phyloP scores from a whole-genome alignment of 2,329 filamentous ascomycete genomes.

The Periconia digitata region DNA sequence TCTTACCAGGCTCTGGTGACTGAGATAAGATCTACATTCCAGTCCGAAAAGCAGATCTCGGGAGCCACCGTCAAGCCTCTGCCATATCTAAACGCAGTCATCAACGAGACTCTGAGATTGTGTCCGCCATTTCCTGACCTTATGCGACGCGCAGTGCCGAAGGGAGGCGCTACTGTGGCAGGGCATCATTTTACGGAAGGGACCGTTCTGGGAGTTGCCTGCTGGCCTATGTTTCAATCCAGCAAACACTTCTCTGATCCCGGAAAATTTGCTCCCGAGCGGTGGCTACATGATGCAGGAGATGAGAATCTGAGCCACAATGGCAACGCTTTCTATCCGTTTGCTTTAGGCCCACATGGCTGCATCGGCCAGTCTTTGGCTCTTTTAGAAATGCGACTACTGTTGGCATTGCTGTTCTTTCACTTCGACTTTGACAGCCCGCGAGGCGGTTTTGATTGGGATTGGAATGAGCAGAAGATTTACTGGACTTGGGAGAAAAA shows the following conservation, averaged over 20 bases:
- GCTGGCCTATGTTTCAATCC: conserved; percentile 7
- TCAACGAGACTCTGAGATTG: conserved; percentile 15
- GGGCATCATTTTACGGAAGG: conserved; percentile 6
- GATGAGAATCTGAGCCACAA: neutral
- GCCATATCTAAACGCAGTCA: conserved; percentile 16
- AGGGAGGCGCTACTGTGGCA: conserved; percentile 9
- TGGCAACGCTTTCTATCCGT: neutral
- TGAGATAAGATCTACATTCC: conserved; percentile 10
- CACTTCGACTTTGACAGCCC: conserved; percentile 7
- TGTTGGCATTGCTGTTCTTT: conserved; percentile 12
- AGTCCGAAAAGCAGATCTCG: neutral
- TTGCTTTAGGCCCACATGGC: neutral
- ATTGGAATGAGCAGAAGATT: conserved; percentile 13
- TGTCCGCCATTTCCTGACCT: conserved; percentile 7
- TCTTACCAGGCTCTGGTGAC: neutral
- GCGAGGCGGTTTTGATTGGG: neutral
- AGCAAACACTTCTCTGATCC: conserved; percentile 1
- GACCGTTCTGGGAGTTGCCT: conserved; percentile 4
- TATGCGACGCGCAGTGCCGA: conserved; percentile 5
- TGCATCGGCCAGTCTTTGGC: conserved; percentile 10
- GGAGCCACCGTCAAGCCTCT: conserved; percentile 4
- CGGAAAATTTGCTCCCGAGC: conserved; percentile 9
- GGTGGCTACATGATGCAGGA: conserved; percentile 6
- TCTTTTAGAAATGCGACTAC: conserved; percentile 20
- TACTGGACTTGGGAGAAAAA: conserved; percentile 19